Conservation (phyloP, 2,329 filamentous ascomycete species). For the Teratosphaeria epicoccoides region DNA sequence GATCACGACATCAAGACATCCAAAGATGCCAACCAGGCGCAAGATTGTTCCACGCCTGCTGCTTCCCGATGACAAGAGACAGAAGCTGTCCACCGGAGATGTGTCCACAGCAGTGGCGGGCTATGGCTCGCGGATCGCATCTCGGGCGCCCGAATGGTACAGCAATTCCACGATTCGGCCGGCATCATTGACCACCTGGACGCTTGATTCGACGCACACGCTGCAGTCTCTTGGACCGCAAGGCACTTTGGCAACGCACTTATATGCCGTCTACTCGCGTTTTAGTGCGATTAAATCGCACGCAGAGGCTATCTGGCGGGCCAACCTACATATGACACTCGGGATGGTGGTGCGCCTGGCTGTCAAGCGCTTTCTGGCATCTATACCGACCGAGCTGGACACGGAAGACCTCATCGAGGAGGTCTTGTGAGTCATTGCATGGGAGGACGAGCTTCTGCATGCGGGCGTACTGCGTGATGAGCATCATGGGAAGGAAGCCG, state of each 20-base stretch:
- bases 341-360: background rate
- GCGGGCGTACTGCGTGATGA: too few species aligned
- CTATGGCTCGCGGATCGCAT: too few species aligned
- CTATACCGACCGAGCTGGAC: background rate
- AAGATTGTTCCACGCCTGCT: too few species aligned
- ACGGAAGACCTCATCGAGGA: background rate
- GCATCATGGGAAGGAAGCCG: background rate
- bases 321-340: background rate
- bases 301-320: background rate
- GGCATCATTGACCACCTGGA: too few species aligned
- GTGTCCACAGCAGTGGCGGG: too few species aligned
- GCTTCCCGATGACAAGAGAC: too few species aligned
- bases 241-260: background rate
- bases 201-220: background rate
- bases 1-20: too few species aligned
- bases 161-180: too few species aligned
- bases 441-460: background rate
- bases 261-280: background rate
- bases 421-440: background rate
- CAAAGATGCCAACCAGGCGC: too few species aligned
- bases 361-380: background rate
- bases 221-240: background rate
- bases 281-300: background rate
- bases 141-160: too few species aligned
- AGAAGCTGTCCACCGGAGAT: too few species aligned